phyloP scores from a whole-genome alignment of 192 early-diverging fungal species.

The Rhizoclosmatium globosum region DNA sequence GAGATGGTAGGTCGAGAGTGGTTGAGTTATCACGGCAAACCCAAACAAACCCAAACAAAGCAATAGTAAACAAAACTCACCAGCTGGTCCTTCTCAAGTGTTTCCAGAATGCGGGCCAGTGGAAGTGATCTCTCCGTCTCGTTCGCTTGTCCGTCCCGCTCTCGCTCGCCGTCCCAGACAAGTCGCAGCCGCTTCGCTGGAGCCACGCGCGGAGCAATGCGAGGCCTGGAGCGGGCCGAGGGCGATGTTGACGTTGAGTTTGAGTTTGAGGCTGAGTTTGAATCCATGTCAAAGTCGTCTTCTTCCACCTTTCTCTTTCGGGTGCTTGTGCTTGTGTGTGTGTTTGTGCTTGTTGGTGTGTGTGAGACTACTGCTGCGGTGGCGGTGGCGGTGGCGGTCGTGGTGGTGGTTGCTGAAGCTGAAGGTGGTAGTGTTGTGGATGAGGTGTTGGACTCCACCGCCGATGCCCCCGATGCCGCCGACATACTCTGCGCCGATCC shows the following conservation, averaged over 20 bases:
- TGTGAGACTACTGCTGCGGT: neutral
- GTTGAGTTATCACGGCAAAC: too few relatives aligned
- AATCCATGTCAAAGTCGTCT: conserved; percentile 1
- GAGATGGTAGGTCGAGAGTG: too few relatives aligned
- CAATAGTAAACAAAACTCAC: too few relatives aligned
- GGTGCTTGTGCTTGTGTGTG: neutral
- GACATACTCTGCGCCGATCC: neutral
- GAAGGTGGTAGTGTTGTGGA: neutral
- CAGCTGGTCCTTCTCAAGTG: conserved; percentile 78
- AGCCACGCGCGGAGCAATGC: neutral
- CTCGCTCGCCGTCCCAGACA: neutral
- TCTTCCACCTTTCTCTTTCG: neutral
- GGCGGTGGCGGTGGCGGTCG: neutral
- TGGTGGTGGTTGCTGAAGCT: neutral
- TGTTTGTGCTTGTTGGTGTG: neutral
- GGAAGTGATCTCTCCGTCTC: conserved; percentile 15
- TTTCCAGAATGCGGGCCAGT: conserved; percentile 36
- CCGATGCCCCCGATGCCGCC: neutral
- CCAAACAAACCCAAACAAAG: too few relatives aligned
- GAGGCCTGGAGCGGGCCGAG: neutral
- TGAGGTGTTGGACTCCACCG: neutral
- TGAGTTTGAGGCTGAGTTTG: neutral
- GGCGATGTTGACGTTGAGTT: neutral
- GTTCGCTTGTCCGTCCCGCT: neutral
- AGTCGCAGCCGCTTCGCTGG: neutral